These are phyloP conservation scores for Raffaelea arxii DNA, from an alignment of 2,329 filamentous ascomycete species.

Conservation along the genomic window DNA sequence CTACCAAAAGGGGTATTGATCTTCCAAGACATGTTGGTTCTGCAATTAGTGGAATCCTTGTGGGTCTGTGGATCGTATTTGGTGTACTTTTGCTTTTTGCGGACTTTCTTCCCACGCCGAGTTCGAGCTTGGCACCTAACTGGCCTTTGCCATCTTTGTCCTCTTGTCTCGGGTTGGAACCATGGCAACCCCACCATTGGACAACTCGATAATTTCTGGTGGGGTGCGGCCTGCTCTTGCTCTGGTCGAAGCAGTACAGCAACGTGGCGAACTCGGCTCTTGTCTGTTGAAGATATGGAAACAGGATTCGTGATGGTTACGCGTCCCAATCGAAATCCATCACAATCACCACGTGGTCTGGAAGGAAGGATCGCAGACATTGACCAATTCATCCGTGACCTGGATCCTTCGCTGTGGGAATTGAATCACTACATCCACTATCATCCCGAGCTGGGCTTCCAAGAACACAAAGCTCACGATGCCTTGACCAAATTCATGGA, in stretches of 20 bases:
- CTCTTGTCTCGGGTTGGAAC: neutral
- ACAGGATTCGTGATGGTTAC: neutral
- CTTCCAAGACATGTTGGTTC: neutral
- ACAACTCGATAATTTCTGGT: too few species aligned
- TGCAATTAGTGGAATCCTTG: neutral
- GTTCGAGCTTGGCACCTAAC: neutral
- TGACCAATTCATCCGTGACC: neutral
- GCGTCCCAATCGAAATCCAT: neutral
- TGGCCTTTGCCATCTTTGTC: neutral
- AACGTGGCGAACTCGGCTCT: neutral
- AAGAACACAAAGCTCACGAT: slow-evolving; percentile 39
- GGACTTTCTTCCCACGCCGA: too few species aligned
- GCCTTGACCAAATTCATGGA: slow-evolving; percentile 37
- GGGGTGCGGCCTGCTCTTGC: too few species aligned
- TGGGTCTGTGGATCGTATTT: too few species aligned
- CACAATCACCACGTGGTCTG: too few species aligned
- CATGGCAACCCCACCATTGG: neutral
- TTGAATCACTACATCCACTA: slow-evolving; percentile 29
- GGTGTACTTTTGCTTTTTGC: too few species aligned
- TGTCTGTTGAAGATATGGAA: neutral
- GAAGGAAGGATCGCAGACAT: neutral
- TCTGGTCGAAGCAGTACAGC: too few species aligned
- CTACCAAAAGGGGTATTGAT: too few species aligned
- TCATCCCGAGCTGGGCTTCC: slow-evolving; percentile 37
- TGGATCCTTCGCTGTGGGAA: neutral